Evolutionary conservation across 2,329 filamentous ascomycete genomes (phyloP).

Genomic region (Penicillium aurantiogriseum): DNA sequence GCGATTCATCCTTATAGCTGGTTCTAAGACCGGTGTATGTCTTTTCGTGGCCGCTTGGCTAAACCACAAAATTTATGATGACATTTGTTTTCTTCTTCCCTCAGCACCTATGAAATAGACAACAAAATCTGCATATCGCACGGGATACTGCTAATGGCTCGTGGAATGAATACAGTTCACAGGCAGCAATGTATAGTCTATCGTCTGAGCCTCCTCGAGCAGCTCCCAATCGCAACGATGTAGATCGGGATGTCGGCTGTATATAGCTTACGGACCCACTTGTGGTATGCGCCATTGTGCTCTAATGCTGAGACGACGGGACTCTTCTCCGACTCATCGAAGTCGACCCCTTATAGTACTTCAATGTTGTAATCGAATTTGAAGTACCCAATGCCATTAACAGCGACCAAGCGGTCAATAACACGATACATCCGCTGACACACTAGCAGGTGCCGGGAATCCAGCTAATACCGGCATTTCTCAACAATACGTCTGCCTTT

Average conservation of each 20-base stretch:
- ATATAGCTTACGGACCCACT: neutral
- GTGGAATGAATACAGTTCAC: neutral
- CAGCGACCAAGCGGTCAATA: neutral
- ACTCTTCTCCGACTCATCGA: neutral
- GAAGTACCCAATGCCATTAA: neutral
- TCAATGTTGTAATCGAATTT: neutral
- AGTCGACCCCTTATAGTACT: neutral
- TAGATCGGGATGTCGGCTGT: neutral
- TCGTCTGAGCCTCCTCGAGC: no score
- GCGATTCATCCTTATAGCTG: conserved; percentile 13
- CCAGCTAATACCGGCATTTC: neutral
- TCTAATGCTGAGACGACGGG: no score
- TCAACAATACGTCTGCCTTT: neutral
- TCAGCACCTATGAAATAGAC: neutral
- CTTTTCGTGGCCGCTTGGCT: conserved; percentile 4
- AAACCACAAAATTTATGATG: neutral
- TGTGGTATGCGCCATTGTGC: neutral
- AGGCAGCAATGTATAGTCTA: neutral
- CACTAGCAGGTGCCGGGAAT: neutral
- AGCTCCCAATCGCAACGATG: neutral
- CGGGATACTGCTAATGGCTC: no score
- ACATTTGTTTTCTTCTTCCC: neutral
- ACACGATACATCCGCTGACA: neutral
- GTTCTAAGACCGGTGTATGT: conserved; percentile 26
- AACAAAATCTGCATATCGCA: neutral